Base-by-base conservation (phyloP, 768 basidiomycete species). In the Amanita jacksonii region DNA sequence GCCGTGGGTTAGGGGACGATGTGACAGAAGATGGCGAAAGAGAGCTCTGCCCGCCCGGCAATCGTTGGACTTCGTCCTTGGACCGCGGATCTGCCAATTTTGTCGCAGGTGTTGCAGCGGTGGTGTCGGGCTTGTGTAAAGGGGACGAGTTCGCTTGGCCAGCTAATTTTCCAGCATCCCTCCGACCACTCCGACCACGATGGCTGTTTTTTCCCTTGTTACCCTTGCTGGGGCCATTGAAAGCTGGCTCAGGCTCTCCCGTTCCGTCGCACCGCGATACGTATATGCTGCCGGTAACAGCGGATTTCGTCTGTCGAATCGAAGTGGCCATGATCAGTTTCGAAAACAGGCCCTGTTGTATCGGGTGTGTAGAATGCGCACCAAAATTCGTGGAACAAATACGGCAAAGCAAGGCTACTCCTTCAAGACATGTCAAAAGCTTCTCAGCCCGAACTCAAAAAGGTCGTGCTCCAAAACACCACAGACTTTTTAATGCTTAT, bases 381-480 rank as follows among this genome's bases (percentile, higher is more conserved):
- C n/a, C 8, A 31, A n/a, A 31, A 31, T n/a, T n/a, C n/a, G 1
- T 6, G 20, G 31, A 38, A 49, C 51, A 51, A 56, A 52, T 48
- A 50, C 28, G 34, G 43, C 45, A 49, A 44, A 53, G 44, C 47
- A 49, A 49, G 23, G 36, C 32, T 63, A 63, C 59, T 65, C 63
- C 54, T 43, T 50, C 54, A 66, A 41, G 19, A 49, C 59, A 88
- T 92, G 89, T 90, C 89, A 32, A 90, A 91, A 71, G 87, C 90
- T 54, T 89, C 91, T 35, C 90, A 96, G 64, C 94, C 94, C 49
- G 94, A 98, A 62, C 75, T 98, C 49, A 98, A 96, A 76, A 98
- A 94, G 81, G 94, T 92, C n/a, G 8, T 6, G 12, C n/a, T 52
- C 47, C 8, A 42, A 16, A 44, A 18, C 10, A 33, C 40, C 28